Conservation (phyloP, 2,329 filamentous ascomycete species). For the Botryotinia calthae region DNA sequence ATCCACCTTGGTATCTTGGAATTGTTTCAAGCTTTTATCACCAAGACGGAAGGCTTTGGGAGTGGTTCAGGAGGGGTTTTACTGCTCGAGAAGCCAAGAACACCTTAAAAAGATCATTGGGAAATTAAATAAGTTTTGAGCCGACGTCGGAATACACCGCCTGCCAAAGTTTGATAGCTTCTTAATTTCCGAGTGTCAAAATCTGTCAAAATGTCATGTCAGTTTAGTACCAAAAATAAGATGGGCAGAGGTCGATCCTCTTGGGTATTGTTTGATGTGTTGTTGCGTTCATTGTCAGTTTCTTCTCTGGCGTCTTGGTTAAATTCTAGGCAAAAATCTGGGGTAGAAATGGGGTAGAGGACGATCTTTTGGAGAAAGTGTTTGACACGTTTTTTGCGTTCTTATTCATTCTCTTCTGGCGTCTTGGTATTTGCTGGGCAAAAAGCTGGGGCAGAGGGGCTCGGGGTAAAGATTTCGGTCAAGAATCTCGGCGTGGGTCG, state of each 20-base stretch:
- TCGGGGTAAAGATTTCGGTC: background rate
- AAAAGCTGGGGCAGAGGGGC: conserved; percentile 9
- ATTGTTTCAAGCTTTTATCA: background rate
- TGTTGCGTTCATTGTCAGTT: background rate
- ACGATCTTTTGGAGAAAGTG: background rate
- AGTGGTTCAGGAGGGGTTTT: background rate
- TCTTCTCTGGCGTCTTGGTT: background rate
- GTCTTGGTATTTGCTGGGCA: background rate
- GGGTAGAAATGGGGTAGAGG: conserved; percentile 6
- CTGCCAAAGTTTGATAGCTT: conserved; percentile 1
- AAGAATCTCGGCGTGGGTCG: background rate
- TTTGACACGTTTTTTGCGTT: background rate
- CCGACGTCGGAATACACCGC: background rate
- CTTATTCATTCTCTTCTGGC: background rate
- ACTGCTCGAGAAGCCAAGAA: background rate
- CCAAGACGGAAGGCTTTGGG: conserved; percentile 5
- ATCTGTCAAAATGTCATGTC: background rate
- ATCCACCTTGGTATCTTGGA: conserved; percentile 5
- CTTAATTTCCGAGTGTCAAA: background rate
- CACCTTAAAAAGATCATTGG: background rate
- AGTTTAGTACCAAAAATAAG: background rate
- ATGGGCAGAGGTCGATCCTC: background rate
- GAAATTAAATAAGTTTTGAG: background rate
- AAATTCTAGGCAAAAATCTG: background rate
- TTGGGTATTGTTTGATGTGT: background rate